phyloP scores from a whole-genome alignment of 78 protist genomes.

The Polysphondylium violaceum region DNA sequence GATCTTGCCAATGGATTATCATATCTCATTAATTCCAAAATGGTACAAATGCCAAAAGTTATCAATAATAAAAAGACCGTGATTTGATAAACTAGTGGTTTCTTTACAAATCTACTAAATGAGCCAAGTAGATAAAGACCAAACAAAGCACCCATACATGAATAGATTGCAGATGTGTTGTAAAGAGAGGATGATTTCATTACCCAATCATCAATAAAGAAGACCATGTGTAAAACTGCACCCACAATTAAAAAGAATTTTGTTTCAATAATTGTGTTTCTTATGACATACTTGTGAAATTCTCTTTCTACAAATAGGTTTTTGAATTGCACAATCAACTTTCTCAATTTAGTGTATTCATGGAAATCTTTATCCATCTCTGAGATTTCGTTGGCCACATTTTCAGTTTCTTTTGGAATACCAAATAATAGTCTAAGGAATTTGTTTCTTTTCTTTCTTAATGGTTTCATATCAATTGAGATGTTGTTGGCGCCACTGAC shows the following conservation, averaged over 20 bases:
- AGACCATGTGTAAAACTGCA: conserved; percentile 18
- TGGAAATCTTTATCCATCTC: conserved; percentile 33
- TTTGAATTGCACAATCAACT: conserved; percentile 8
- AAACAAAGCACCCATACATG: conserved; percentile 32
- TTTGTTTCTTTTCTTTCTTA: neutral
- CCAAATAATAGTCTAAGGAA: neutral
- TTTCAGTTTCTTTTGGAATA: neutral
- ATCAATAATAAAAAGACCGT: conserved; percentile 10
- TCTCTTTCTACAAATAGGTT: conserved; percentile 23
- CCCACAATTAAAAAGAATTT: conserved; percentile 63
- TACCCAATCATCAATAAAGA: conserved; percentile 35
- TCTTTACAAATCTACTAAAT: conserved; percentile 13
- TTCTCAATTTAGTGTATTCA: conserved; percentile 27
- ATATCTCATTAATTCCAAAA: conserved; percentile 41
- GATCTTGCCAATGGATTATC: conserved; percentile 74
- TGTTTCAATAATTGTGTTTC: conserved; percentile 41
- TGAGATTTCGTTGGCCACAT: neutral
- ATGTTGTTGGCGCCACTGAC: neutral
- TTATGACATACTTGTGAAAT: conserved; percentile 47
- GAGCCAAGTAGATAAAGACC: conserved; percentile 17
- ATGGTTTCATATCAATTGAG: neutral
- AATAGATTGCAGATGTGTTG: conserved; percentile 7
- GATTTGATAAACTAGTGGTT: conserved; percentile 17
- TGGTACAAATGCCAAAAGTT: conserved; percentile 51
- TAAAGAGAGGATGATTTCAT: conserved; percentile 28